phyloP scores from a whole-genome alignment of 2,329 filamentous ascomycete species.

The Cryphonectria carpinicola region DNA sequence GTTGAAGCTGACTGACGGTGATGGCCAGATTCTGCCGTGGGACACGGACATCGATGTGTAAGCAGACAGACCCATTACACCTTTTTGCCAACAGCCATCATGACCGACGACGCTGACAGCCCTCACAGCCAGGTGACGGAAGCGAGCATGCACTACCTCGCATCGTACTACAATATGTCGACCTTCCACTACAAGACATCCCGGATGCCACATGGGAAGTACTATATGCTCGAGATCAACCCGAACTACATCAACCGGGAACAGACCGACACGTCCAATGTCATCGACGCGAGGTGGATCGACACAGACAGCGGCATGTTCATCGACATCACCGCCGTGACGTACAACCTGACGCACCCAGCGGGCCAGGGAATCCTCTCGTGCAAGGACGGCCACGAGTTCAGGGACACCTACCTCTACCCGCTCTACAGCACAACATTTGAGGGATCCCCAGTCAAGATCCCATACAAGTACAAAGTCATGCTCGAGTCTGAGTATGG shows the following conservation, averaged over 20 bases:
- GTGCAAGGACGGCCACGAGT: conserved; percentile 57
- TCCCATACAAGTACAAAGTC: conserved; percentile 65
- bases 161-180: conserved; percentile 67
- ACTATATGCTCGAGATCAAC: conserved; percentile 55
- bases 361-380: conserved; percentile 50
- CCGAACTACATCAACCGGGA: conserved; percentile 46
- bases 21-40: conserved; percentile 70
- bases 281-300: conserved; percentile 55
- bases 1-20: conserved; percentile 31
- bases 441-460: conserved; percentile 67
- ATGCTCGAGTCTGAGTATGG: conserved; percentile 63
- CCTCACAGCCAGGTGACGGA: conserved; percentile 62
- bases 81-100: neutral
- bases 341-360: conserved; percentile 51
- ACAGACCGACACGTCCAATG: conserved; percentile 44
- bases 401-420: conserved; percentile 62
- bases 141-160: conserved; percentile 67
- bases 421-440: conserved; percentile 71
- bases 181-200: conserved; percentile 49
- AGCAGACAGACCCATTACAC: neutral
- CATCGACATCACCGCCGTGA: conserved; percentile 56
- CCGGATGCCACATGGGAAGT: conserved; percentile 43
- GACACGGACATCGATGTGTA: conserved; percentile 74
- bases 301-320: conserved; percentile 51
- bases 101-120: neutral